Conservation (phyloP, 495 filamentous ascomycete genomes). For the Clohesyomyces aquaticus region DNA sequence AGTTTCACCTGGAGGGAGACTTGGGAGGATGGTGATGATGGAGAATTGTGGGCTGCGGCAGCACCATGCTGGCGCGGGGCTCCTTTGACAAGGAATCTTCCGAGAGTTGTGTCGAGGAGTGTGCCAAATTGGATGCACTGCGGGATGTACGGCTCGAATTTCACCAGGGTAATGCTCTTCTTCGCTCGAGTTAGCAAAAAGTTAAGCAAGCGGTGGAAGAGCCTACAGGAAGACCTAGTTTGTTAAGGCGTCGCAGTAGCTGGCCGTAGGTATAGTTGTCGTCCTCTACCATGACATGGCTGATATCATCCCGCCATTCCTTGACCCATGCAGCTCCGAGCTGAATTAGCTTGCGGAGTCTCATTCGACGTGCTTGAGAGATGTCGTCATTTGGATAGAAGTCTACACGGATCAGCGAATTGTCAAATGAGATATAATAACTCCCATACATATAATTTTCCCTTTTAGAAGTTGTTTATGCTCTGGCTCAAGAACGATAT, state of each 20-base stretch:
- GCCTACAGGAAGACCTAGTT: constrained; percentile 54
- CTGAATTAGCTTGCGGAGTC: constrained; percentile 74
- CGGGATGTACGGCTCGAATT: constrained; percentile 70
- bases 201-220: constrained; percentile 10
- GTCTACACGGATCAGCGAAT: constrained; percentile 50
- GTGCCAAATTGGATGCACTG: constrained; percentile 64
- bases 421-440: neutral
- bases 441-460: constrained; percentile 27
- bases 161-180: constrained; percentile 64
- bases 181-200: constrained; percentile 37
- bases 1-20: constrained; percentile 42
- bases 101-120: constrained; percentile 17
- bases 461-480: constrained; percentile 27
- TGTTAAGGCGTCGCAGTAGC: constrained; percentile 63
- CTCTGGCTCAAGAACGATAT: constrained; percentile 31
- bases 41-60: neutral
- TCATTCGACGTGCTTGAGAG: constrained; percentile 63
- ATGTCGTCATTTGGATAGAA: constrained; percentile 84
- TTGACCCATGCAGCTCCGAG: constrained; percentile 71
- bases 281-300: constrained; percentile 81
- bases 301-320: constrained; percentile 56
- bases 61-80: constrained; percentile 3
- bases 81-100: constrained; percentile 53
- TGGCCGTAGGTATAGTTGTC: constrained; percentile 62
- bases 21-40: constrained; percentile 15